These are phyloP conservation scores for Dioszegia crocea DNA, from an alignment of 768 basidiomycete genomes.

Conservation along the genomic window DNA sequence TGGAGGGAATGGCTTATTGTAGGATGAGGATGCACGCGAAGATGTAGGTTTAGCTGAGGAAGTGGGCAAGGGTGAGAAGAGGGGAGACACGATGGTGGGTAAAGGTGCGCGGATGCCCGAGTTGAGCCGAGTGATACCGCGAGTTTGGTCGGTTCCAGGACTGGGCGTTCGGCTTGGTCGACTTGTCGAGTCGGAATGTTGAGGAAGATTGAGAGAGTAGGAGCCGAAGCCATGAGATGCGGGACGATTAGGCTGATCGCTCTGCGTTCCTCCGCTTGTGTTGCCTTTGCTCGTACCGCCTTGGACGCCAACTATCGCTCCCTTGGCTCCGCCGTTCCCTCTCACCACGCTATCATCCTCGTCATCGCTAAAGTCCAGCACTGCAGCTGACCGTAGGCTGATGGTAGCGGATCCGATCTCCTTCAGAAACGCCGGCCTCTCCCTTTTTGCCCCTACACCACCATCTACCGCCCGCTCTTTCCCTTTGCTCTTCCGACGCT, in stretches of 20 bases:
- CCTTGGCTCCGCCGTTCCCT: background rate
- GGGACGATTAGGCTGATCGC: too few relatives aligned
- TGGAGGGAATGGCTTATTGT: background rate
- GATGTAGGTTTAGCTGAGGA: background rate
- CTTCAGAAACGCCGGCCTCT: conserved; percentile 5
- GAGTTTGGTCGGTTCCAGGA: too few relatives aligned
- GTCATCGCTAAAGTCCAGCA: conserved; percentile 22
- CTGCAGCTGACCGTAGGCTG: conserved; percentile 26
- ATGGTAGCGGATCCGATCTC: conserved; percentile 41
- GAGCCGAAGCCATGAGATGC: too few relatives aligned
- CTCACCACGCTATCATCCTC: conserved; percentile 19
- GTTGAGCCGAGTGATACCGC: background rate
- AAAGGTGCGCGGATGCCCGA: background rate
- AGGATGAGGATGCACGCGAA: background rate
- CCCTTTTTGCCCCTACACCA: background rate
- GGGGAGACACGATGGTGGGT: background rate
- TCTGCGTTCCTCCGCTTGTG: too few relatives aligned
- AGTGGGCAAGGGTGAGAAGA: background rate
- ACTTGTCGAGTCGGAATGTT: too few relatives aligned
- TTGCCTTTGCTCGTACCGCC: background rate
- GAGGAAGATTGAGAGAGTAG: too few relatives aligned
- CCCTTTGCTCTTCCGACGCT: conserved; percentile 7
- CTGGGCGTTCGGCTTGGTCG: too few relatives aligned
- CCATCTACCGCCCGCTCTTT: conserved; percentile 5
- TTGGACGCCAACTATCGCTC: background rate